Evolutionary conservation across 257 asterid genomes (phyloP).

Genomic region (Linderniella brevidens): DNA sequence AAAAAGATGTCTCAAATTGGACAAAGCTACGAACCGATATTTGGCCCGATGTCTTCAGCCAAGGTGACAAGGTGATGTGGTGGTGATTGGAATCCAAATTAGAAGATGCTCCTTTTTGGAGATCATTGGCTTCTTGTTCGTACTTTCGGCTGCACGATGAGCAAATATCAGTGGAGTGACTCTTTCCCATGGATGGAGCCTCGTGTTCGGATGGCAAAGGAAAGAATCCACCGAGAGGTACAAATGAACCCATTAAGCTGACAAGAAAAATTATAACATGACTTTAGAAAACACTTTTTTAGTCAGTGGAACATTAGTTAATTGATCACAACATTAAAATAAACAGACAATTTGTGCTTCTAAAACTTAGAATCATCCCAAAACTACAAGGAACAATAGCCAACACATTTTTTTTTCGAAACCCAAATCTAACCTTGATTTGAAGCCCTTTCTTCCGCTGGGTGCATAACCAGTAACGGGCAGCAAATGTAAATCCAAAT

Average conservation of each 20-base stretch:
- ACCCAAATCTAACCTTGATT: not conserved
- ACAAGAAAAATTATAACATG: no score
- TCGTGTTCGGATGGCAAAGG: slow-evolving; percentile 56
- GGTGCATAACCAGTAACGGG: not conserved
- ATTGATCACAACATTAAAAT: slow-evolving; percentile 12
- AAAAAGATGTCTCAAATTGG: not conserved
- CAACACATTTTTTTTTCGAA: not conserved
- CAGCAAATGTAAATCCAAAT: not conserved
- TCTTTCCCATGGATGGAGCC: slow-evolving; percentile 15
- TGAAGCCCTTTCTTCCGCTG: not conserved
- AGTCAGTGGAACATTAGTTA: slow-evolving; percentile 20
- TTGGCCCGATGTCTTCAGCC: no score
- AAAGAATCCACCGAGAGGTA: slow-evolving; percentile 92
- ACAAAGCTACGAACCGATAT: not conserved
- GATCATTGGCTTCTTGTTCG: slow-evolving; percentile 42
- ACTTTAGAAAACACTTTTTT: slow-evolving; percentile 11
- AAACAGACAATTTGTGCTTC: no score
- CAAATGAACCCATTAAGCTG: slow-evolving; percentile 96
- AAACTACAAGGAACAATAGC: no score
- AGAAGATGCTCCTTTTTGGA: slow-evolving; percentile 6
- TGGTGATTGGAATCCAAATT: no score
- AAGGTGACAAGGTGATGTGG: not conserved
- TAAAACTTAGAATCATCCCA: no score
- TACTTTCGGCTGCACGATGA: slow-evolving; percentile 49
- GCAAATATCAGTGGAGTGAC: slow-evolving; percentile 38